Base-by-base conservation (phyloP, 805 yeast species). In the Suhomyces pyralidae region DNA sequence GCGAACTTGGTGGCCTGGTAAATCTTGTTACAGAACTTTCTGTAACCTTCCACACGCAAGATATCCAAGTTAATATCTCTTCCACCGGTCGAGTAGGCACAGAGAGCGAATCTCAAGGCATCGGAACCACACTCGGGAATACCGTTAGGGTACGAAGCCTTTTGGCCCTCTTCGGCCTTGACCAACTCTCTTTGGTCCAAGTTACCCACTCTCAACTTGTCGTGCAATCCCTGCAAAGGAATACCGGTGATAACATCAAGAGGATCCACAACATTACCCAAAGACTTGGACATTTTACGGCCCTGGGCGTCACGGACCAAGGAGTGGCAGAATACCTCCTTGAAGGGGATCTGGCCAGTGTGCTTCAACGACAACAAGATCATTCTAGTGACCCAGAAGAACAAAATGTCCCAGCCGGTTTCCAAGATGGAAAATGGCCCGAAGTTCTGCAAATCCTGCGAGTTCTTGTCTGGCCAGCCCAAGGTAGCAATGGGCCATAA, bases 121-220 rank as follows among this genome's bases (percentile, higher is more conserved):
- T 94, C 99, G 48, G 98, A 92, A 79, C 99, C 99, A 82, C 99
- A 94, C 78, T 94, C 97, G 52, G 98, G 97, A 61, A 93, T 92
- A 78, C 99, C 99, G 62, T 85, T 85, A 59, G 99, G 99, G 80
- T 91, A 93, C 10, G 96, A 85, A 65, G 83, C 79, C 62, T 80
- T 83, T 77, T 94, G 98, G 57, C 98, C 98, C 44, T 80, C 83
- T 63, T 82, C 84, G 25, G 98, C 97, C 71, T 82, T 89, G 68
- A 82, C 88, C 62, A 93, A 77, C 76, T 93, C 99, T 60, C 83
- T 81, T 58, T 94, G 88, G 64, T 90, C 97, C 63, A 93, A 80
- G 77, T 93, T 93, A 75, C 98, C 98, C 46, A 66, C 67, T 57
- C 71, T 70, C 63, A 94, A 80, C 73, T 90, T 86, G 53, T 84